These are phyloP conservation scores for Hypoxylon rubiginosum DNA, from an alignment of 2,329 filamentous ascomycete genomes.

Conservation along the genomic window DNA sequence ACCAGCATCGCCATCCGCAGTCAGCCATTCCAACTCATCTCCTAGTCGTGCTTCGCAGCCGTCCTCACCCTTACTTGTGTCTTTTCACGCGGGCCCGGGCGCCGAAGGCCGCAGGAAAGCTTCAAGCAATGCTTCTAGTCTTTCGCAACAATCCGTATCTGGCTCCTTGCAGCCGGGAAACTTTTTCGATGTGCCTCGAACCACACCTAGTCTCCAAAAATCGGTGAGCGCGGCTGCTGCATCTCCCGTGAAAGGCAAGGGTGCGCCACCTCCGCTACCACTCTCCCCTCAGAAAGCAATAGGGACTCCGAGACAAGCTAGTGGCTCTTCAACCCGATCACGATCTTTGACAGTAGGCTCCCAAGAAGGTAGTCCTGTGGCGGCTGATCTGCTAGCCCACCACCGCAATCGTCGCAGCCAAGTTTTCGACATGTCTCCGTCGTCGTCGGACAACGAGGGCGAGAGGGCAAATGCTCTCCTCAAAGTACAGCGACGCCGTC, in stretches of 20 bases:
- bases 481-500: slow-evolving; percentile 91
- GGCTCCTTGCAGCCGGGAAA: slow-evolving; percentile 77
- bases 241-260: slow-evolving; percentile 70
- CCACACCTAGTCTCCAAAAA: slow-evolving; percentile 71
- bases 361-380: slow-evolving; percentile 85
- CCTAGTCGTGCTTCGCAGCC: slow-evolving; percentile 84
- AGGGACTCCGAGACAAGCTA: slow-evolving; percentile 71
- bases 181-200: slow-evolving; percentile 79
- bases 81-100: slow-evolving; percentile 88
- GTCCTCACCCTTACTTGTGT: slow-evolving; percentile 93
- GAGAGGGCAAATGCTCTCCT: slow-evolving; percentile 90
- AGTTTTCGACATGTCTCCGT: slow-evolving; percentile 95
- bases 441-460: slow-evolving; percentile 97
- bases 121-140: slow-evolving; percentile 86
- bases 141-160: slow-evolving; percentile 80
- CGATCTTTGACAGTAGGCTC: slow-evolving; percentile 94
- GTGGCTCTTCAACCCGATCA: slow-evolving; percentile 76
- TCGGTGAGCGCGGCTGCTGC: slow-evolving; percentile 67
- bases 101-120: slow-evolving; percentile 87
- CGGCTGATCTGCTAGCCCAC: slow-evolving; percentile 75
- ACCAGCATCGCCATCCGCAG: slow-evolving; percentile 86
- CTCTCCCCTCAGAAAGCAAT: slow-evolving; percentile 74
- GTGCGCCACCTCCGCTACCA: slow-evolving; percentile 62
- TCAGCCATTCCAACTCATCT: slow-evolving; percentile 85
- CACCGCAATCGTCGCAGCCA: slow-evolving; percentile 95